Conservation (phyloP, 306 rosid species). For the Notholithocarpus densiflorus region DNA sequence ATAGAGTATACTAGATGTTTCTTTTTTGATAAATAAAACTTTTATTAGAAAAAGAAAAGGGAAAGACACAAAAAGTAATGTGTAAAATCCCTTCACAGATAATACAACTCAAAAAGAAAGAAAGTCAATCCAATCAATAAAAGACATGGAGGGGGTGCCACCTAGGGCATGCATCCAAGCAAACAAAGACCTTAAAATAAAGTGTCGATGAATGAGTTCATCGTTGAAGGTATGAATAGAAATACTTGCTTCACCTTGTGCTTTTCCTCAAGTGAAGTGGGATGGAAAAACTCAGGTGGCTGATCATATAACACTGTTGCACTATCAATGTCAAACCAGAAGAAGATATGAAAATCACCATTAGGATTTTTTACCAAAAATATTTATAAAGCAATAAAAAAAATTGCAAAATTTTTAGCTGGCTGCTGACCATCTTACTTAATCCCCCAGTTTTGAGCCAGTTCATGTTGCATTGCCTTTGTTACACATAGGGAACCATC, state of each 20-base stretch:
- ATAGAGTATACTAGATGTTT: too few species aligned
- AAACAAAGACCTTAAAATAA: too few species aligned
- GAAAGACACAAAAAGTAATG: too few species aligned
- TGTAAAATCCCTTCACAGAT: too few species aligned
- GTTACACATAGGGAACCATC: conserved; percentile 90
- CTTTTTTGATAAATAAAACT: too few species aligned
- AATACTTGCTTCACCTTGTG: conserved; percentile 54
- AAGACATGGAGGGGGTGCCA: too few species aligned
- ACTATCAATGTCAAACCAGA: conserved; percentile 17
- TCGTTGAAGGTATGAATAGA: too few species aligned
- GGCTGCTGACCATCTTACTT: conserved; percentile 57
- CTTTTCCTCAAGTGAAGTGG: conserved; percentile 72
- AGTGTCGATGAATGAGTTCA: too few species aligned
- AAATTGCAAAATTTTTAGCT: conserved; percentile 27
- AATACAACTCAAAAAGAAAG: too few species aligned
- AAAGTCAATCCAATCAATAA: too few species aligned
- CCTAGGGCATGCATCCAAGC: too few species aligned
- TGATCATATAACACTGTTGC: conserved; percentile 85
- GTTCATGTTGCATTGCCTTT: conserved; percentile 93
- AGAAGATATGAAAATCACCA: background rate
- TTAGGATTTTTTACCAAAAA: background rate
- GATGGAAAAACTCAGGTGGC: conserved; percentile 88
- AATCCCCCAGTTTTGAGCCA: conserved; percentile 96
- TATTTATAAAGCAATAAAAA: conserved; percentile 10
- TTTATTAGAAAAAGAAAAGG: too few species aligned